Evolutionary conservation across 192 early-diverging fungal genomes (phyloP), one percentile per base, ranked within the genome.

Genomic region (Coemansia sp.): DNA sequence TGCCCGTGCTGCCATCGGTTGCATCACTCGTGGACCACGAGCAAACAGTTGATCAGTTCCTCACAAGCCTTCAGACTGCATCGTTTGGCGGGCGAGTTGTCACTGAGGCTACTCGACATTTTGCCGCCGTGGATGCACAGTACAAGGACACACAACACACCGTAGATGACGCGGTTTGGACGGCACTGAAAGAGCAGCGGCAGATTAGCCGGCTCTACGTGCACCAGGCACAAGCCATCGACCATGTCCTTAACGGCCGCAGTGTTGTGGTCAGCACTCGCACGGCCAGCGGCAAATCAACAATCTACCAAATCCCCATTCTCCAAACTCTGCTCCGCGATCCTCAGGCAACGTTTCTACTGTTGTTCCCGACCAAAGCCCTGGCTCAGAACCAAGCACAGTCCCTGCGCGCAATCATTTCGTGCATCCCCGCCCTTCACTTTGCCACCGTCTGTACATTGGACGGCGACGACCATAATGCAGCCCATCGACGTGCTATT

Each of bases 311-410:
- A 61, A 62, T 88, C 3, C 84, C 88, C 4, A 76, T 89, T 2
- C 63, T 92, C 2, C 71, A 85, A 38, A 44, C 62, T 7, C 70
- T 93, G 3, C 58, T 86, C 4, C n/a, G 53, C 3, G 64, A 87
- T 52, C 58, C 57, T 0, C 49, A 63, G 0, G 58, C 63, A 9
- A 78, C 69, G 5, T 79, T 85, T 7, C 61, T 94, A 31, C 83
- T 85, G 17, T 62, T 94, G 2, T 92, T 88, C 56, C 92, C 92
- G 6, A 94, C 92, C 8, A 92, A 93, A 60, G 89, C 92, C 8
- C 72, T 94, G 7, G 87, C 91, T 0, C 90, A 91, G 66, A 91
- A 94, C 75, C 92, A 94, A 70, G 75, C 83, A 11, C 60, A 68
- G 12, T 63, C 86, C 3, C 64, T 93, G 3, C 55, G 59, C 7